These are phyloP conservation scores for Exophiala calicioides DNA, from an alignment of 2,329 filamentous ascomycete genomes.

Conservation along the genomic window DNA sequence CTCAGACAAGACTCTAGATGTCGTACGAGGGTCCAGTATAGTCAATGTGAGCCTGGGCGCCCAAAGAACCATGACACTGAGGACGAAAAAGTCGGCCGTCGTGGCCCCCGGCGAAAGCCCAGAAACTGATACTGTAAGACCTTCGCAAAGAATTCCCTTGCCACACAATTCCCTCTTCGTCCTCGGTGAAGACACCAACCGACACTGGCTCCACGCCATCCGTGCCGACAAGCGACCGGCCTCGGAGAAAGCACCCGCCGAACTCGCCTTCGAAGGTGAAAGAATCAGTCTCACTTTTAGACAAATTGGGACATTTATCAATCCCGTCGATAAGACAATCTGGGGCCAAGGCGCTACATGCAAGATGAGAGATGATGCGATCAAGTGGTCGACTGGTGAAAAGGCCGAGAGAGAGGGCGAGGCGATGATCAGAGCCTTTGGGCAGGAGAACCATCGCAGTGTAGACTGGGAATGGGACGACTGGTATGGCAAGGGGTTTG, in stretches of 20 bases:
- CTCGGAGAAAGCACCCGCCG: constrained; percentile 66
- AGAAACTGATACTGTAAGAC: constrained; percentile 42
- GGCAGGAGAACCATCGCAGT: constrained; percentile 74
- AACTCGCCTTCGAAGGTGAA: constrained; percentile 71
- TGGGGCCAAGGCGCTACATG: constrained; percentile 87
- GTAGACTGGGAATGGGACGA: constrained; percentile 76
- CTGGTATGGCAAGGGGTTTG: constrained; percentile 77
- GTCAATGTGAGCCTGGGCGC: constrained; percentile 94
- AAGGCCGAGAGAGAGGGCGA: constrained; percentile 61
- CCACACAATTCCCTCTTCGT: constrained; percentile 88
- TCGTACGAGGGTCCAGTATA: constrained; percentile 76
- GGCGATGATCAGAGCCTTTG: constrained; percentile 74
- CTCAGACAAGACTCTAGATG: constrained; percentile 94
- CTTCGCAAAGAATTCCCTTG: constrained; percentile 68
- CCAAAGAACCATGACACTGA: constrained; percentile 83
- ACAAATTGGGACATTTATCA: constrained; percentile 80
- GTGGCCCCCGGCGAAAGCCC: constrained; percentile 6
- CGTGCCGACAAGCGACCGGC: constrained; percentile 75
- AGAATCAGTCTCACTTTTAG: constrained; percentile 93
- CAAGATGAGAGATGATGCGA: constrained; percentile 64
- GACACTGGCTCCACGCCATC: constrained; percentile 89
- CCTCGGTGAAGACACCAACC: constrained; percentile 79
- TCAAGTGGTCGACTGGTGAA: constrained; percentile 68
- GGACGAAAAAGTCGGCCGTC: constrained; percentile 69
- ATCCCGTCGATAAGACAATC: constrained; percentile 64